A percentile compares a stretch with the other conserved stretches of the same genome.
Conservation (phyloP, 106 monocot species). For the Posidonia australis region DNA sequence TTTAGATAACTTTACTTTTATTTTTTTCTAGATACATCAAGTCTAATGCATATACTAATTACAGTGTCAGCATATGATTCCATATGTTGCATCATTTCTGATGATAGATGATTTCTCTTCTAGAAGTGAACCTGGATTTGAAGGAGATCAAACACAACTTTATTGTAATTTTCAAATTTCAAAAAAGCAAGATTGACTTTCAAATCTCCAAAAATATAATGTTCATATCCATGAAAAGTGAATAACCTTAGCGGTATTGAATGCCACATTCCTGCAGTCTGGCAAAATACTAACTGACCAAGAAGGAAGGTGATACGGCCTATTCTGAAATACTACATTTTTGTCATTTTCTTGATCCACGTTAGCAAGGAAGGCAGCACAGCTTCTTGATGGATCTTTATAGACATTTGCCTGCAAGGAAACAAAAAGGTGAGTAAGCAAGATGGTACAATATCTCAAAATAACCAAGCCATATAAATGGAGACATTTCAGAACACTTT, state of each 20-base stretch:
- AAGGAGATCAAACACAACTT: no score
- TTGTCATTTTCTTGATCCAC: slow-evolving; percentile 59
- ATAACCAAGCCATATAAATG: no score
- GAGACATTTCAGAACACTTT: no score
- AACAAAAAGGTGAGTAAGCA: background rate
- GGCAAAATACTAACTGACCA: slow-evolving; percentile 94
- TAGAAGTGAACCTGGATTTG: no score
- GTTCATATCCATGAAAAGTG: background rate
- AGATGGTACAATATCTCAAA: background rate
- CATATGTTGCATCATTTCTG: no score
- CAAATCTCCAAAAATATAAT: no score
- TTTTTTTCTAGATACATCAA: no score
- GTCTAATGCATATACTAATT: no score
- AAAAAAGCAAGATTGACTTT: background rate
- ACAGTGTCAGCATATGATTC: no score
- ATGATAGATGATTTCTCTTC: no score
- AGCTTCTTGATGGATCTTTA: slow-evolving; percentile 50
- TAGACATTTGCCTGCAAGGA: slow-evolving; percentile 57
- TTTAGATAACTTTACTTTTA: no score
- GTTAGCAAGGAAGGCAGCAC: slow-evolving; percentile 79
- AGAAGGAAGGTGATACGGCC: slow-evolving; percentile 66
- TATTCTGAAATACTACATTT: slow-evolving; percentile 52
- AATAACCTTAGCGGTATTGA: slow-evolving; percentile 84
- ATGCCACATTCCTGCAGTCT: slow-evolving; percentile 79
- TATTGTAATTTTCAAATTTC: background rate